Evolutionary conservation across 139 green algal species (phyloP).

Genomic region (Haematococcus sp.): DNA sequence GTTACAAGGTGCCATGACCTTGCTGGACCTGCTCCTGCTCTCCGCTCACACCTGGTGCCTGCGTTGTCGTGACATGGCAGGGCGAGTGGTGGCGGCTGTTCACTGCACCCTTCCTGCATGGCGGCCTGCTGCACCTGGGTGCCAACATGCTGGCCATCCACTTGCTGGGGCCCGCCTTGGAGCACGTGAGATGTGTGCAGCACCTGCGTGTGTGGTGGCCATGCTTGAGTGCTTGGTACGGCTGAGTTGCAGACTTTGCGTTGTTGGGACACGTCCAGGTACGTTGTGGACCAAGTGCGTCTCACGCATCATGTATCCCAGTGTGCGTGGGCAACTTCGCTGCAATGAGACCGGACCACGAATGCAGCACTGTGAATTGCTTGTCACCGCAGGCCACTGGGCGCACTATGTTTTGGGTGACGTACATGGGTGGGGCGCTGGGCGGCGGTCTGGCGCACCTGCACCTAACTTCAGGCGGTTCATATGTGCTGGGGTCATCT

Average conservation of each 20-base stretch:
- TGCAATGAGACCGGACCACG: no score
- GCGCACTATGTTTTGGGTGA: neutral
- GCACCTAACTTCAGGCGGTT: neutral
- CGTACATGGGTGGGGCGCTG: neutral
- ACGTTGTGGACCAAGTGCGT: neutral
- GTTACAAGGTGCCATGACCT: no score
- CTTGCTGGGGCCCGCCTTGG: neutral
- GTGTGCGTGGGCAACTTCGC: neutral
- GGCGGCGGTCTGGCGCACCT: neutral
- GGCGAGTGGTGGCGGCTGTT: conserved; percentile 12
- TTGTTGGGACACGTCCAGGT: neutral
- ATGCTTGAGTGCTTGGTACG: neutral
- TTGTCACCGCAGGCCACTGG: neutral
- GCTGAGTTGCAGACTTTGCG: neutral
- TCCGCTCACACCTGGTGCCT: no score
- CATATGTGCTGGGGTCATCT: neutral
- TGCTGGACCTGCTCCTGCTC: no score
- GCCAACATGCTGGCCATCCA: conserved; percentile 7
- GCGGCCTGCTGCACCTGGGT: neutral
- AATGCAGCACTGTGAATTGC: no score
- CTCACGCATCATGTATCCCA: neutral
- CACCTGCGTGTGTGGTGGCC: neutral
- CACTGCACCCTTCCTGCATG: neutral
- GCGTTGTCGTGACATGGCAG: no score
- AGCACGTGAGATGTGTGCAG: neutral